These are phyloP conservation scores for Trametes cinnabarina DNA, from an alignment of 768 basidiomycete species.

Conservation along the genomic window DNA sequence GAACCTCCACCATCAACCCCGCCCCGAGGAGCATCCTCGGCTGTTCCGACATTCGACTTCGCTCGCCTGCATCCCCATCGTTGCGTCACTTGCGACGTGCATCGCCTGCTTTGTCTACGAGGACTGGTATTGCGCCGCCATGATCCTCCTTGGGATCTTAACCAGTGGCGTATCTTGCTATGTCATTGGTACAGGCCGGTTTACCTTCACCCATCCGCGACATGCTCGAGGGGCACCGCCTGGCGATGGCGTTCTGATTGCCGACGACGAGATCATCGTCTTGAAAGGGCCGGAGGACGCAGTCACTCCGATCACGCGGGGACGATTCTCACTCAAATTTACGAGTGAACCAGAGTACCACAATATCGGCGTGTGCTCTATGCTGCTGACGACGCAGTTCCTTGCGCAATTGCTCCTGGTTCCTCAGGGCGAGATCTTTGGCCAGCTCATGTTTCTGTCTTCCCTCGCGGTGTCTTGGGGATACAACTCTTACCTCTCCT, in stretches of 20 bases:
- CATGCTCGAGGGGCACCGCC: constrained; percentile 6
- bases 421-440: constrained; percentile 12
- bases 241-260: constrained; percentile 7
- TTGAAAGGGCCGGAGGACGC: constrained; percentile 16
- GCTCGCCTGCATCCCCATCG: constrained; percentile 10
- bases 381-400: constrained; percentile 8
- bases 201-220: constrained; percentile 13
- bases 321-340: constrained; percentile 14
- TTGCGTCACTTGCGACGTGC: constrained; percentile 4
- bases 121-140: constrained; percentile 16
- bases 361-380: constrained; percentile 11
- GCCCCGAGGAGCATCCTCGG: background rate
- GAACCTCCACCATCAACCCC: background rate
- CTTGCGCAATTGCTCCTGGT: constrained; percentile 9
- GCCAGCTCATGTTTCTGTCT: constrained; percentile 15
- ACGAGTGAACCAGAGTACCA: constrained; percentile 14
- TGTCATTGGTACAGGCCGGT: constrained; percentile 2
- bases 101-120: constrained; percentile 6
- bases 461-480: constrained; percentile 15
- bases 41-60: constrained; percentile 10
- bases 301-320: constrained; percentile 15
- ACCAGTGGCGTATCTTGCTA: constrained; percentile 11
- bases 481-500: constrained; percentile 15
- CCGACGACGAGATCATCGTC: constrained; percentile 5
- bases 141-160: constrained; percentile 15